A percentile compares a stretch with the other conserved stretches of the same genome.
Conservation (phyloP, 2,329 filamentous ascomycete species). For the Sporothrix pseudoabietina region DNA sequence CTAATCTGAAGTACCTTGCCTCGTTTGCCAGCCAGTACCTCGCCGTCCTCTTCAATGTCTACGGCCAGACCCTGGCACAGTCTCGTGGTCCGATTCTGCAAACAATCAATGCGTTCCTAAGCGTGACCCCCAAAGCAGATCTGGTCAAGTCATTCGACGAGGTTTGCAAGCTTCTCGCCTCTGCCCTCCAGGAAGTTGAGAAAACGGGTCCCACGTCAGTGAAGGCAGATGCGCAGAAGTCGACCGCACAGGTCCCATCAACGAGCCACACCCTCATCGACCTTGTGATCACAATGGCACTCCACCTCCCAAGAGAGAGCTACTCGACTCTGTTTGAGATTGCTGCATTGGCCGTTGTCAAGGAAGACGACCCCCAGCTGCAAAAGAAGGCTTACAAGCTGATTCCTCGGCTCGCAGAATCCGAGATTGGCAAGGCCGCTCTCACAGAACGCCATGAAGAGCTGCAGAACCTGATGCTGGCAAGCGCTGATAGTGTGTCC, state of each 20-base stretch:
- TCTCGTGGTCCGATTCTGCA: conserved; percentile 87
- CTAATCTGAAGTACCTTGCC: conserved; percentile 80
- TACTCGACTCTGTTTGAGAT: conserved; percentile 85
- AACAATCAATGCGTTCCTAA: conserved; percentile 92
- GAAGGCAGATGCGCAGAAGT: conserved; percentile 48
- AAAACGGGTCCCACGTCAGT: not conserved
- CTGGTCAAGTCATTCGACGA: conserved; percentile 85
- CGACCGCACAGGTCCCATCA: conserved; percentile 70
- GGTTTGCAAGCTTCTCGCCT: conserved; percentile 80
- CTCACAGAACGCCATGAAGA: conserved; percentile 74
- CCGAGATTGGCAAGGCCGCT: conserved; percentile 73
- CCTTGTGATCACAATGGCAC: conserved; percentile 91
- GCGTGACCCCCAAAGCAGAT: conserved; percentile 77
- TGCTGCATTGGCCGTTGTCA: conserved; percentile 78
- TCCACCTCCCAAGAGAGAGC: conserved; percentile 85
- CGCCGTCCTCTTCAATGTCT: conserved; percentile 98
- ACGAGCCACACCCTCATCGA: conserved; percentile 96
- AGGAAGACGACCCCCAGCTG: conserved; percentile 81
- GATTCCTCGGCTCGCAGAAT: conserved; percentile 85
- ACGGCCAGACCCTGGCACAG: conserved; percentile 92
- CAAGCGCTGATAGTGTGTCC: conserved; percentile 80
- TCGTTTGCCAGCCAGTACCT: conserved; percentile 83
- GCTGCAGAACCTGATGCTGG: conserved; percentile 78
- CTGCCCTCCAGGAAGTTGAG: conserved; percentile 61
- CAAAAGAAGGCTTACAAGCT: conserved; percentile 99